Evolutionary conservation across 768 basidiomycete genomes (phyloP).

Genomic region (Kwoniella botswanensis): DNA sequence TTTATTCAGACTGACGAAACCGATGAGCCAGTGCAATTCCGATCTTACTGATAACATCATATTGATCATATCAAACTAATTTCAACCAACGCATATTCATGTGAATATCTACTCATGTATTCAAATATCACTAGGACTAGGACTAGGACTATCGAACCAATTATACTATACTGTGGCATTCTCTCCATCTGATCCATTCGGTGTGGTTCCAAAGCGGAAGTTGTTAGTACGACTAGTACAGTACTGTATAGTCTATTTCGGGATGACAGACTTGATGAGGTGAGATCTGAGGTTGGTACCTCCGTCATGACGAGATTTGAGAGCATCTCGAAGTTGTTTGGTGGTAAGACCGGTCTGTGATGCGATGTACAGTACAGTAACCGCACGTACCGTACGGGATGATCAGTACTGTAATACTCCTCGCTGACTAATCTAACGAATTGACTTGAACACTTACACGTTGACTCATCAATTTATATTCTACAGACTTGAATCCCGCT

Average conservation of each 20-base stretch:
- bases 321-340: conserved; percentile 17
- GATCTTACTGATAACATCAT: too few species aligned
- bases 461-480: conserved; percentile 8
- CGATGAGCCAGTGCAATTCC: too few species aligned
- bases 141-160: too few species aligned
- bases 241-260: neutral
- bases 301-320: conserved; percentile 10
- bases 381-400: too few species aligned
- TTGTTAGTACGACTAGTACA: neutral
- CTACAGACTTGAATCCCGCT: neutral
- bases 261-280: conserved; percentile 1
- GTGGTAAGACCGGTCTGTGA: conserved; percentile 19
- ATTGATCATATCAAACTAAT: too few species aligned
- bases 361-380: neutral
- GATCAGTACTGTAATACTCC: too few species aligned
- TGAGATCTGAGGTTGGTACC: conserved; percentile 13
- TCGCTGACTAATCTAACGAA: neutral
- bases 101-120: too few species aligned
- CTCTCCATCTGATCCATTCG: neutral
- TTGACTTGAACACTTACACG: neutral
- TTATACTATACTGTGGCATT: neutral
- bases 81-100: too few species aligned
- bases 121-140: too few species aligned
- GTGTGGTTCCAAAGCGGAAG: neutral
- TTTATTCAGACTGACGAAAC: too few species aligned